Base-by-base conservation (phyloP, 2,329 filamentous ascomycete species). In the Graphilbum sp. region DNA sequence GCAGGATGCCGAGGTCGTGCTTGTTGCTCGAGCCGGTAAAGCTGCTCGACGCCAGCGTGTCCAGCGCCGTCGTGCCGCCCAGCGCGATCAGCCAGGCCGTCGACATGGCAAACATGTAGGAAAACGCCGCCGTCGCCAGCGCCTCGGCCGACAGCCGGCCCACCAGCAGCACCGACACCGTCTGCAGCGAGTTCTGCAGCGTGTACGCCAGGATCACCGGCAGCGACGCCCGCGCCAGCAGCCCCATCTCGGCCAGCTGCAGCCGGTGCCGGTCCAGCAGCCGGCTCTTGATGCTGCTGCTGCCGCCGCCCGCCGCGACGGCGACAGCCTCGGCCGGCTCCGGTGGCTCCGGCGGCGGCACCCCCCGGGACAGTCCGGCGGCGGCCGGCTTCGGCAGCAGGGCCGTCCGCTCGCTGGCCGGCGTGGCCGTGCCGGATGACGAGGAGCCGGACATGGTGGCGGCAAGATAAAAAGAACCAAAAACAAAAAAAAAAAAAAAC, bases 21-120 rank as follows among this genome's bases (percentile, higher is more conserved):
- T 79, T 84, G 54, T 88, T 78, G 46, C 75, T 72, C 44, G 81
- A 83, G 1, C 80, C 80, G 0, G 85, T 93, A 54, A 85, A 93
- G 33, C 77, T 79, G 34, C 78, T 83, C 0, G 82, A 87, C 2
- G 82, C 84, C 19, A 93, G 62, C 0, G 85, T 93, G 54, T 93
- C 85, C 32, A 93, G 67, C 0, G 85, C 85, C 1, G 83, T 93
- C 0, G 83, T 87, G 8, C 85, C 85, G 21, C 85, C 85, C 4
- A 93, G 68, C 0, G 78, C 85, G 42, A 93, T 81, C 29, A 93
- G 68, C 84, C 85, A 92, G 0, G 77, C 85, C 1, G 83, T 85
- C 18, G 80, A 76, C 80, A 88, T 86, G 39, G 85, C 85, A 48
- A 93, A 93, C 85, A 93, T 93, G 62, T 90, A 88, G 2, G 80